Conservation (phyloP, 192 early-diverging fungal genomes). For the Umbelopsis sp. region DNA sequence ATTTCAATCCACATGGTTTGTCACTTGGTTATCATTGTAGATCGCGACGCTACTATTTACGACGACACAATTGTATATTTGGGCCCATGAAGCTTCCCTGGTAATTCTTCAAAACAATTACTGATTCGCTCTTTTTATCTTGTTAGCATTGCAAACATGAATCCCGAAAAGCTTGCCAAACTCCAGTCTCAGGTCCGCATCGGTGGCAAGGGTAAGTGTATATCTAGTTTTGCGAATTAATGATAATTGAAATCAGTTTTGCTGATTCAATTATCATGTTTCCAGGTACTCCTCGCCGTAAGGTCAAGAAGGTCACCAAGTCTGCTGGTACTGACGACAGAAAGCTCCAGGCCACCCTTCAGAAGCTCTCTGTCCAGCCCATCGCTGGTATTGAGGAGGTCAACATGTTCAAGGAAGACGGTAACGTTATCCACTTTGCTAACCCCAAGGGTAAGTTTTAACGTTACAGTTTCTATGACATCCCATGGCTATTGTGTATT, state of each 20-base stretch:
- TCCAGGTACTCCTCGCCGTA: conserved; percentile 95
- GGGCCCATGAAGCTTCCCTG: neutral
- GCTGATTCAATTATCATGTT: neutral
- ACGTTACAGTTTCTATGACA: neutral
- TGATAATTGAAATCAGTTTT: neutral
- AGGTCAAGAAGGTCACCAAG: conserved; percentile 73
- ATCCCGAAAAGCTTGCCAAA: conserved; percentile 93
- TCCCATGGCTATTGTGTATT: neutral
- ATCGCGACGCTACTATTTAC: neutral
- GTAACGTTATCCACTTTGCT: conserved; percentile 90
- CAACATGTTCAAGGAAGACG: conserved; percentile 98
- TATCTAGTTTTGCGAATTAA: neutral
- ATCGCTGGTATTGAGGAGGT: conserved; percentile 92
- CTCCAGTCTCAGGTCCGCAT: conserved; percentile 88
- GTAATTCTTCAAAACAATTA: neutral
- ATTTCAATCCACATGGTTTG: neutral
- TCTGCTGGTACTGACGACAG: conserved; percentile 80
- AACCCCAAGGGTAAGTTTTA: conserved; percentile 74
- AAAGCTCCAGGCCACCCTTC: conserved; percentile 88
- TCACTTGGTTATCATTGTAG: too few species aligned
- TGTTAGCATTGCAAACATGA: conserved; percentile 51
- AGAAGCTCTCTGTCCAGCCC: conserved; percentile 89
- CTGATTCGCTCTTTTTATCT: conserved; percentile 1
- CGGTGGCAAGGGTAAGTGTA: conserved; percentile 63
- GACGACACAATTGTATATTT: neutral